Evolutionary conservation across 2,329 filamentous ascomycete species (phyloP).

Genomic region (Plenodomus lindquistii): DNA sequence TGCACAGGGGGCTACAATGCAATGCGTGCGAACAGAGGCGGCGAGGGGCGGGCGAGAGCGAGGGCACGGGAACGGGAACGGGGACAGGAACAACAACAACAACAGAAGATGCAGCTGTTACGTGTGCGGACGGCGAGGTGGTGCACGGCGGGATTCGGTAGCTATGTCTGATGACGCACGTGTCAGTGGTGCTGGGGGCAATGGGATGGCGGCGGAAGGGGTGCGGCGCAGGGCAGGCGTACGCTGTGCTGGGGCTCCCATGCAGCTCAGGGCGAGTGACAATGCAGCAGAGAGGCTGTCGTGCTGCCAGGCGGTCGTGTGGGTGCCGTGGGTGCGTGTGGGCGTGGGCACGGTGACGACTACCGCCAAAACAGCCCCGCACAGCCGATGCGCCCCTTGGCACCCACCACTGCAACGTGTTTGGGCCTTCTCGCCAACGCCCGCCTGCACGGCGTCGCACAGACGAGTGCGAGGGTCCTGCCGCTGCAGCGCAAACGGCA

Average conservation of each 20-base stretch:
- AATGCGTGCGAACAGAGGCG: constrained; percentile 11
- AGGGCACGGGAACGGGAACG: too few relatives aligned
- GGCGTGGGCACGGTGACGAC: too few relatives aligned
- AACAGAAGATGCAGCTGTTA: too few relatives aligned
- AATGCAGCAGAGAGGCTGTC: constrained; percentile 10
- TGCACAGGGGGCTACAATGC: constrained; percentile 1
- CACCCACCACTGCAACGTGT: constrained; percentile 1
- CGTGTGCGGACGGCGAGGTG: constrained; percentile 15
- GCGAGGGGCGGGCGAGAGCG: too few relatives aligned
- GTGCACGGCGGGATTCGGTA: constrained; percentile 1
- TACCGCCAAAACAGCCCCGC: constrained; percentile 21
- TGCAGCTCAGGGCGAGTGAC: constrained; percentile 11
- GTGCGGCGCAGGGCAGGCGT: constrained; percentile 6
- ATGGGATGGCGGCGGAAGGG: constrained; percentile 9
- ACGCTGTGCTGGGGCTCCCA: constrained; percentile 13
- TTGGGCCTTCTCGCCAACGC: neutral
- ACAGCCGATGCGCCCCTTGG: constrained; percentile 15
- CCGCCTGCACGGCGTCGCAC: constrained; percentile 3
- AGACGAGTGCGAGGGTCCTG: too few relatives aligned
- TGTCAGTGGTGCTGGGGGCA: constrained; percentile 15
- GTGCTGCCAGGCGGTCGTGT: constrained; percentile 14
- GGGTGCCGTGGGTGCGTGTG: too few relatives aligned
- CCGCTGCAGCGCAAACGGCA: neutral
- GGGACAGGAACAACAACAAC: too few relatives aligned
- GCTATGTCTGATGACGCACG: constrained; percentile 8